Base-by-base conservation (phyloP, 1,139 yeast genomes). In the Lodderomyces pseudojiufengensis region DNA sequence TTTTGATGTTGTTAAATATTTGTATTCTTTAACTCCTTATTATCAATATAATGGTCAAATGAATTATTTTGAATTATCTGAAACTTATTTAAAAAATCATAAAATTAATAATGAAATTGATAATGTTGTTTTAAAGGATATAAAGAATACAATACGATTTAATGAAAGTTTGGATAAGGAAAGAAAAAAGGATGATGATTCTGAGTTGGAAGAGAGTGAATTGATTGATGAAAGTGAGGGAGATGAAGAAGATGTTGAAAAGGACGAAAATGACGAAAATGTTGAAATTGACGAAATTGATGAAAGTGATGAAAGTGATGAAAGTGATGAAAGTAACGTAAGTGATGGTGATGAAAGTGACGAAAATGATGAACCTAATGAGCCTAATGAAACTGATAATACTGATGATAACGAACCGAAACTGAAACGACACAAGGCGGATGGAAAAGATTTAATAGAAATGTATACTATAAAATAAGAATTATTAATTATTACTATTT, bases 1-100 rank as follows among this genome's bases (percentile, higher is more conserved):
- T 9, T 54, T 54, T 31, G 46, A 53, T 38, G 56, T 51, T 4
- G 36, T 37, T 2, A 37, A 46, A 18, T 53, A 53, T 31, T 33
- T 53, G 25, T 35, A 42, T 8, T 33, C 38, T 9, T 39, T 40
- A 33, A 36, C 29, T 13, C 33, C 35, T 21, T 15, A 27, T 9
- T 20, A 7, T 9, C 27, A 22, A 8, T 29, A 31, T 9, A 12
- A 28, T 9, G 43, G 42, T 12, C 38, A 32, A 27, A 13, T 11
- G 4, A 18, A 9, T 6, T 39, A 43, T 26, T 23, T 26, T 9
- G 27, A 27, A 10, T 27, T 37, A 23, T 37, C 38, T 3, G 22
- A 24, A 7, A 24, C 24, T 2, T 35, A 43, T 27, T 12, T 34
- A n/a, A 13, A 21, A n/a, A 33, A 26, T 7, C 26, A 25, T 8